phyloP scores from a whole-genome alignment of 352 stramenopile species.

The Saprolegnia diclina region DNA sequence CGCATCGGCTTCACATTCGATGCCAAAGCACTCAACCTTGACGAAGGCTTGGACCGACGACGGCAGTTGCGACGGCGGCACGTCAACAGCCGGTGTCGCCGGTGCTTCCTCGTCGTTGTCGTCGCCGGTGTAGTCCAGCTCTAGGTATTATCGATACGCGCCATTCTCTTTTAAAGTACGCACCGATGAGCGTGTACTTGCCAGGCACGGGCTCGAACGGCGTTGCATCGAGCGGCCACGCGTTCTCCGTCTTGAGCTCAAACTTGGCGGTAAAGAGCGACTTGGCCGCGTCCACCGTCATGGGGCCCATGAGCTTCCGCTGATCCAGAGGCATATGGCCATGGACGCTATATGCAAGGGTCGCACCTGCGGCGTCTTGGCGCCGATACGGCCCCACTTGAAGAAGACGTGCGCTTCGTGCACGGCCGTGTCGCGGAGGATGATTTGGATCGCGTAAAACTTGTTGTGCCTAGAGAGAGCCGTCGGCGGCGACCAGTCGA shows the following conservation, averaged over 20 bases:
- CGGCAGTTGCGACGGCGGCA: background rate
- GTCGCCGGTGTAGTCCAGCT: conserved; percentile 12
- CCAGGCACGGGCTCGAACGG: conserved; percentile 42
- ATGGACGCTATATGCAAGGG: background rate
- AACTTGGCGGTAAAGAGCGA: conserved; percentile 59
- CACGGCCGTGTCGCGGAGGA: conserved; percentile 42
- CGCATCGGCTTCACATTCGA: background rate
- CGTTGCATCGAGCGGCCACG: conserved; percentile 41
- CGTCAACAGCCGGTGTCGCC: background rate
- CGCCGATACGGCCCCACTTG: conserved; percentile 64
- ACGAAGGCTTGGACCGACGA: conserved; percentile 20
- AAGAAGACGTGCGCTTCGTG: conserved; percentile 38
- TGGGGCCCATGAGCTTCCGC: conserved; percentile 11
- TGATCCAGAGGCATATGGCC: background rate
- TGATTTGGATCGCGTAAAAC: conserved; percentile 69
- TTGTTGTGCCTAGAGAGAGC: conserved; percentile 59
- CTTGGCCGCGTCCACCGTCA: conserved; percentile 47
- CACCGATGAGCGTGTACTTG: conserved; percentile 68
- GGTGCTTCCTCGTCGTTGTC: background rate
- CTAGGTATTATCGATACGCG: background rate
- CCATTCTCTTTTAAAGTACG: conserved; percentile 20
- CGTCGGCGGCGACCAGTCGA: background rate
- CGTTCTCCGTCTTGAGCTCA: conserved; percentile 53
- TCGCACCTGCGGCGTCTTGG: conserved; percentile 53
- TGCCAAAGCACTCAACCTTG: conserved; percentile 31